A percentile compares a stretch with the other conserved stretches of the same genome.
Conservation (phyloP, 768 basidiomycete genomes). For the Chalciporus piperatus region DNA sequence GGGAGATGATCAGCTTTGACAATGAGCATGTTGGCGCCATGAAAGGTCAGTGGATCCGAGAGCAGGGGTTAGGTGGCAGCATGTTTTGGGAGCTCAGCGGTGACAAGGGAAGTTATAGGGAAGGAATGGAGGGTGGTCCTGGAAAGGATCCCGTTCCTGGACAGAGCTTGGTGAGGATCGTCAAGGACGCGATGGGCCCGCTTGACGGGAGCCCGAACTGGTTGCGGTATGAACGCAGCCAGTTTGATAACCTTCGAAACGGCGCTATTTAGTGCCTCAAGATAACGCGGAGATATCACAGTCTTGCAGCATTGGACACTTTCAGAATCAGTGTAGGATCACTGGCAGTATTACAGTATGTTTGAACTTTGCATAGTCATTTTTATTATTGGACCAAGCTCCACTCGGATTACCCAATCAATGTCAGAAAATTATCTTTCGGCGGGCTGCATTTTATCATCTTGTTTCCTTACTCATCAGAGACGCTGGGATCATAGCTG, state of each 20-base stretch:
- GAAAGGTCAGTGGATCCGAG: slow-evolving; percentile 81
- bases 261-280: slow-evolving; percentile 46
- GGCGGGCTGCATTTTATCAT: not conserved
- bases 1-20: slow-evolving; percentile 86
- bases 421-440: not conserved
- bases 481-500: not conserved
- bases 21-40: slow-evolving; percentile 59
- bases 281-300: not conserved
- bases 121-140: slow-evolving; percentile 69
- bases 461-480: not conserved
- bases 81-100: slow-evolving; percentile 96
- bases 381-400: too few relatives aligned
- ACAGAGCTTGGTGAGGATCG: slow-evolving; percentile 65
- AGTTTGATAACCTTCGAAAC: slow-evolving; percentile 75
- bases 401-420: not conserved
- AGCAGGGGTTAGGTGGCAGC: slow-evolving; percentile 77
- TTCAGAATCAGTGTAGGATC: slow-evolving; percentile 1
- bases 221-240: slow-evolving; percentile 71
- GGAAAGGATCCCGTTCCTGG: slow-evolving; percentile 77
- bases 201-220: slow-evolving; percentile 77
- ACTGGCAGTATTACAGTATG: not conserved
- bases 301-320: not conserved
- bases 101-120: slow-evolving; percentile 68
- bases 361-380: too few relatives aligned
- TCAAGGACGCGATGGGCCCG: slow-evolving; percentile 76